phyloP scores from a whole-genome alignment of 176 grass and related monocot genomes.

The Calamus simplicifolius region DNA sequence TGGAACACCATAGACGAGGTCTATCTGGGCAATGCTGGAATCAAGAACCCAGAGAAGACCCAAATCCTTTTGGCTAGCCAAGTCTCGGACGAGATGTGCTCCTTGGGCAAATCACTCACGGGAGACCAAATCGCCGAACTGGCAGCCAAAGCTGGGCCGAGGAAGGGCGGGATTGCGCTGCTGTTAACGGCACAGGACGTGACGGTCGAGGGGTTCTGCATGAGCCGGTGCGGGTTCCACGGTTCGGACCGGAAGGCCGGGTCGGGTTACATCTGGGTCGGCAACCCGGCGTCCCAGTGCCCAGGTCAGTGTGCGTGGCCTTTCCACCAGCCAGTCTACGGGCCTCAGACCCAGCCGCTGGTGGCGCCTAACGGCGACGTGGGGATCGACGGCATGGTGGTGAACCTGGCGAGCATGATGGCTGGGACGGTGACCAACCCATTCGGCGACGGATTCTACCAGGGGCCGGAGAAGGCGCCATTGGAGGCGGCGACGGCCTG shows the following conservation, averaged over 20 bases:
- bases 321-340: constrained; percentile 54
- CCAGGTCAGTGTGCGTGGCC: constrained; percentile 43
- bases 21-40: constrained; percentile 19
- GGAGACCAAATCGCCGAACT: constrained; percentile 35
- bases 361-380: constrained; percentile 48
- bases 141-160: constrained; percentile 27
- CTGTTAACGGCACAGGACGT: constrained; percentile 59
- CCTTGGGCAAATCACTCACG: constrained; percentile 38
- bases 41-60: constrained; percentile 8
- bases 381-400: constrained; percentile 49
- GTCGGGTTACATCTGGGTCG: constrained; percentile 48
- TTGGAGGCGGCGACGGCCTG: constrained; percentile 65
- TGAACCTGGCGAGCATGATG: constrained; percentile 56
- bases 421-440: constrained; percentile 61
- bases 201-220: constrained; percentile 56
- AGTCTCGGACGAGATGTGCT: constrained; percentile 44
- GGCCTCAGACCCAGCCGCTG: constrained; percentile 38
- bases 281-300: constrained; percentile 46
- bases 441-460: constrained; percentile 63
- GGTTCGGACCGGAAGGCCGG: constrained; percentile 13
- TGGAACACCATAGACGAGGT: constrained; percentile 37
- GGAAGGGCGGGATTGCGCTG: constrained; percentile 37
- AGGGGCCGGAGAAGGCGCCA: constrained; percentile 48
- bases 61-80: constrained; percentile 30
- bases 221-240: constrained; percentile 56